Base-by-base conservation (phyloP, 2,329 filamentous ascomycete genomes). In the Paecilomyces fulvus region DNA sequence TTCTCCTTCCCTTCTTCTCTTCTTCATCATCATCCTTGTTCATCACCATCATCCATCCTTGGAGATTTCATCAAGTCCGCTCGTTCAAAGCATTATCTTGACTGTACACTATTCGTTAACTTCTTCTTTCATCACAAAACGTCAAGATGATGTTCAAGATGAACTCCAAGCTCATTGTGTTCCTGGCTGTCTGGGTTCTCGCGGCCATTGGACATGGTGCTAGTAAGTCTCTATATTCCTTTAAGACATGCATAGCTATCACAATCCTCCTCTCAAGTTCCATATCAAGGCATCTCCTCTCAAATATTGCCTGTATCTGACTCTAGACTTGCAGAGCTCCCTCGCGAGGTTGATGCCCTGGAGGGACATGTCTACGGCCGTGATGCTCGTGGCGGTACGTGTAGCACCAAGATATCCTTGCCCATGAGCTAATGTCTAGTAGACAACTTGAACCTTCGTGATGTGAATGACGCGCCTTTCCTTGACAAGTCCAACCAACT, bases 111-210 rank as follows among this genome's bases (percentile, higher is more conserved):
- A n/a, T 9, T 43, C n/a, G n/a, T 20, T 43, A 43, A 17, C 8
- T 25, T 23, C 23, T 59, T 61, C 37, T 55, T 52, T 56, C 54
- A 25, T 48, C 56, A 55, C 31, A 53, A 33, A 43, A 8, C 37
- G 17, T 43, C 37, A 43, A 43, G 14, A 8, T n/a, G 31, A 49
- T 28, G 30, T 48, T 48, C 37, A 62, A 48, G 17, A 58, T 60
- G 50, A 56, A 48, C 51, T 17, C 54, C 52, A 63, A 64, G 55
- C 37, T 59, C 17, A 30, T 63, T 14, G 43, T 68, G 23, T 55
- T 64, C 14, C 12, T 68, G 28, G 58, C 61, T 57, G 49, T 65
- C 43, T 59, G 63, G 59, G 52, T 63, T n/a, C 51, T 67, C 50
- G 58, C 58, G 31, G 49, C 55, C 55, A 55, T 62, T 9, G 56